Evolutionary conservation across 129 eudicot genomes (phyloP), one percentile per base, ranked within the genome.

Genomic region (Apium graveolens): DNA sequence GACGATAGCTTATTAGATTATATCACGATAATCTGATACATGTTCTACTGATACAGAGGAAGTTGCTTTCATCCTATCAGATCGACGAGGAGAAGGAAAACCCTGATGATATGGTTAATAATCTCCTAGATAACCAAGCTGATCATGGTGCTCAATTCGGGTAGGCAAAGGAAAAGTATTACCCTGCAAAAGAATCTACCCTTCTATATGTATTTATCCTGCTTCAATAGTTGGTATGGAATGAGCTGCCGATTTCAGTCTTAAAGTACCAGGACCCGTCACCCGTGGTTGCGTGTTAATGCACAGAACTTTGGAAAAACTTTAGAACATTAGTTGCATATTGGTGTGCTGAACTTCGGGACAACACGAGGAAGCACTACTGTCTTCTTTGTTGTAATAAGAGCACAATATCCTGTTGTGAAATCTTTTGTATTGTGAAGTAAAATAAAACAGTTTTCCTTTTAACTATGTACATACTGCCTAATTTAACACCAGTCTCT

Each of bases 21-120:
- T 44, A 29, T 44, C n/a, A 74, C 57, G 12, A 43, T 38, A 73
- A 73, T 84, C 75, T 86, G 13, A 11, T 81, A 18, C 44, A 41
- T 41, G 3, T 29, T 37, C 12, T 77, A 75, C 69, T 45, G 48
- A 42, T 88, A 83, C 91, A 93, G 98, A 85, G 97, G 83, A 88
- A 83, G 77, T 27, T 94, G 88, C 88, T 94, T 45, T 86, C 97
- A 39, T 83, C 97, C 57, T 87, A 90, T 76, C 96, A 93, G 84
- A 74, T 89, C 26, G 94, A 87, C 46, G 20, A 87, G 2, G 92
- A 83, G 57, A 86, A 86, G 80, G 89, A 87, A 76, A 81, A 80
- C 46, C 24, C 81, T n/a, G 83, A 80, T 62, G 90, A 80, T 76
- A 76, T 41, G 7, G 82, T 80, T 62, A 82, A 87, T 44, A 48